phyloP scores from a whole-genome alignment of 2,329 filamentous ascomycete genomes.

The Pseudopithomyces maydicus region DNA sequence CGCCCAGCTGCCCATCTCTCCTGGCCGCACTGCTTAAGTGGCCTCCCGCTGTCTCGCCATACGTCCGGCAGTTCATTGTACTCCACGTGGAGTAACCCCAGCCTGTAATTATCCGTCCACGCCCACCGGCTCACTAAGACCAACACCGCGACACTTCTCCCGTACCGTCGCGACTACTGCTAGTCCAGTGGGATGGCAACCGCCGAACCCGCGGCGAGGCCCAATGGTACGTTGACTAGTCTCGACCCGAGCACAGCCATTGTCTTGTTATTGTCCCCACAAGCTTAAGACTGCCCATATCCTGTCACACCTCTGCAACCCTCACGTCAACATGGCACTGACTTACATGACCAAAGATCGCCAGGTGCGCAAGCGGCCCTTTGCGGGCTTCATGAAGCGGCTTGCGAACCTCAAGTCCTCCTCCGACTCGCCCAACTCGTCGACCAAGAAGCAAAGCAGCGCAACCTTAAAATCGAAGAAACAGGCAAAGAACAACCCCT shows the following conservation, averaged over 20 bases:
- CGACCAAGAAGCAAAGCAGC: slow-evolving; percentile 45
- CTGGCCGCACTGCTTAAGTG: slow-evolving; percentile 3
- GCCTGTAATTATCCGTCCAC: slow-evolving; percentile 22
- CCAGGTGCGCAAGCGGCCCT: slow-evolving; percentile 78
- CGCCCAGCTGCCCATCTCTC: slow-evolving; percentile 8
- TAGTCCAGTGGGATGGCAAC: slow-evolving; percentile 46
- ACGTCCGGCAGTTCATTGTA: slow-evolving; percentile 12
- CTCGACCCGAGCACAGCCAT: slow-evolving; percentile 27
- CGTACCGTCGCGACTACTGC: slow-evolving; percentile 9
- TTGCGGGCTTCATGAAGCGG: slow-evolving; percentile 93
- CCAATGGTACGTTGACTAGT: slow-evolving; percentile 47
- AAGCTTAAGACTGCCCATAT: background rate
- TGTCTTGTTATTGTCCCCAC: slow-evolving; percentile 14
- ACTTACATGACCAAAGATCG: slow-evolving; percentile 61
- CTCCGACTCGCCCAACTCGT: slow-evolving; percentile 55
- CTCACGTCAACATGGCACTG: slow-evolving; percentile 20
- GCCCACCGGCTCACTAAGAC: slow-evolving; percentile 6
- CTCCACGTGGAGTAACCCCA: slow-evolving; percentile 25
- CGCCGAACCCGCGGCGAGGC: slow-evolving; percentile 49
- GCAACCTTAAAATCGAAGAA: slow-evolving; percentile 60
- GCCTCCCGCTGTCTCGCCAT: slow-evolving; percentile 21
- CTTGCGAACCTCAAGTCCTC: slow-evolving; percentile 86
- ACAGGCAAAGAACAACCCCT: slow-evolving; percentile 82
- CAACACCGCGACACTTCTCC: background rate
- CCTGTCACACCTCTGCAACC: background rate